Conservation (phyloP, 345 rosid species). For the Excoecaria cochinchinensis region DNA sequence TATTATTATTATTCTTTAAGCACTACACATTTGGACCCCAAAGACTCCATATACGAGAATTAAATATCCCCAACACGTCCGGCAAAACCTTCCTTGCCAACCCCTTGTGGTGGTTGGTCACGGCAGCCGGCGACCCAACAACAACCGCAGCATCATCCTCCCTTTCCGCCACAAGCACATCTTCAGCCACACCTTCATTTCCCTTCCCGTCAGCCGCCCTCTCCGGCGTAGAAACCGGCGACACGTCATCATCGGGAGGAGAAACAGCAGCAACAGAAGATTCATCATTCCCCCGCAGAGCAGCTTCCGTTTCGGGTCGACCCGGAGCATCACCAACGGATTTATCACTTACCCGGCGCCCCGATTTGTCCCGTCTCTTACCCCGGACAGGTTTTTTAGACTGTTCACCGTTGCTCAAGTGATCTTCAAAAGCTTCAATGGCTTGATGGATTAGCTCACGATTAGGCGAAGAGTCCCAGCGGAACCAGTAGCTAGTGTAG, state of each 20-base stretch:
- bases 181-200: slow-evolving; percentile 6
- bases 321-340: slow-evolving; percentile 3
- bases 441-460: slow-evolving; percentile 76
- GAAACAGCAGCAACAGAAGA: neutral
- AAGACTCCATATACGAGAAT: slow-evolving; percentile 90
- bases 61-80: slow-evolving; percentile 84
- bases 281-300: neutral
- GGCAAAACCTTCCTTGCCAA: slow-evolving; percentile 90
- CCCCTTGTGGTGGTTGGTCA: slow-evolving; percentile 52
- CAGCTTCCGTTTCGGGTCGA: neutral
- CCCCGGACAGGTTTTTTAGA: slow-evolving; percentile 40
- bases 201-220: slow-evolving; percentile 6
- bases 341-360: slow-evolving; percentile 25
- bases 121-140: slow-evolving; percentile 15
- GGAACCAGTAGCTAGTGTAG: slow-evolving; percentile 77
- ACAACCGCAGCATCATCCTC: slow-evolving; percentile 16
- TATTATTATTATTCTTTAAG: neutral
- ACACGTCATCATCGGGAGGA: slow-evolving; percentile 3
- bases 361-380: slow-evolving; percentile 47
- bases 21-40: slow-evolving; percentile 79
- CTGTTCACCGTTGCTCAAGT: slow-evolving; percentile 42
- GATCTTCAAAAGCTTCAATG: slow-evolving; percentile 87
- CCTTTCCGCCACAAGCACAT: neutral
- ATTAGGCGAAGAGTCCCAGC: slow-evolving; percentile 89
- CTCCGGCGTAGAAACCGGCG: neutral